These are phyloP conservation scores for Pseudogymnoascus sp. DNA, from an alignment of 2,329 filamentous ascomycete genomes.

Conservation along the genomic window DNA sequence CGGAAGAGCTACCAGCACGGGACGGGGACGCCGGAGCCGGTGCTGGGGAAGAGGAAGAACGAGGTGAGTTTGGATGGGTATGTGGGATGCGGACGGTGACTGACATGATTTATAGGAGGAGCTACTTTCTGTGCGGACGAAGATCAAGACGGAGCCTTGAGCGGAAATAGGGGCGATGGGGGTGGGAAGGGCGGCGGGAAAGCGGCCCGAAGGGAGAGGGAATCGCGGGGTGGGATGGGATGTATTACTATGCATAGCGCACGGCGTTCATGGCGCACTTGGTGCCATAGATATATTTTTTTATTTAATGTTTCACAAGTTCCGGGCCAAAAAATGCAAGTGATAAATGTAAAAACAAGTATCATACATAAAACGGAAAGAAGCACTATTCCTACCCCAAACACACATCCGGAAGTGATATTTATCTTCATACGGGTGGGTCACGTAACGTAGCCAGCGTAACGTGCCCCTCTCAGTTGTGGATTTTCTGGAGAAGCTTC, in stretches of 20 bases:
- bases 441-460: constrained; percentile 3
- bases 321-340: neutral
- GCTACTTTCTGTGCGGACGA: constrained; percentile 21
- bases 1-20: constrained; percentile 50
- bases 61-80: constrained; percentile 40
- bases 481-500: neutral
- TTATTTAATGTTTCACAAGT: neutral
- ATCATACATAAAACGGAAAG: neutral
- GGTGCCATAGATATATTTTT: neutral
- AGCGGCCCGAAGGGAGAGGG: neutral
- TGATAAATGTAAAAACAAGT: neutral
- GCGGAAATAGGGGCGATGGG: too few relatives aligned
- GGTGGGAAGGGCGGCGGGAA: neutral
- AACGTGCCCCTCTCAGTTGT: neutral
- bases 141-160: constrained; percentile 24
- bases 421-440: neutral
- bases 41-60: constrained; percentile 67
- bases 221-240: neutral
- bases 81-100: neutral
- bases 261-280: neutral
- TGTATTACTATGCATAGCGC: constrained; percentile 2
- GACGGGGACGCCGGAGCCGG: constrained; percentile 51
- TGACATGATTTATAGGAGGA: constrained; percentile 21
- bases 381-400: neutral
- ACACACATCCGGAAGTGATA: neutral